Conservation (phyloP, 1,139 yeast species). For the Hyphopichia wangnamkhiaoensis region DNA sequence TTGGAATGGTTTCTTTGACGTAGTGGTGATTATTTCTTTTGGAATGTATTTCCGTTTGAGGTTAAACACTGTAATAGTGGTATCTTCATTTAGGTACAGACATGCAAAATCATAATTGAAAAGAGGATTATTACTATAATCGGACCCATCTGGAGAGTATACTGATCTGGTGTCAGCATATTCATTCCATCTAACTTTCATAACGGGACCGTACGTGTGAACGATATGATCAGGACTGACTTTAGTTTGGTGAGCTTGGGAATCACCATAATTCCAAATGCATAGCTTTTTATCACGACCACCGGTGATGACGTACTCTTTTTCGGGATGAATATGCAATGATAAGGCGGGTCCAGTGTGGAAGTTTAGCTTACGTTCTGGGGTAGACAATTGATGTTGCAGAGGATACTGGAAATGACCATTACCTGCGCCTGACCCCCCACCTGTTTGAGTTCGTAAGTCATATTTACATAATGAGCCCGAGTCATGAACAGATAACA, state of each 20-base stretch:
- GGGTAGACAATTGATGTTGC: slow-evolving; percentile 28
- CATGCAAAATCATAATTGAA: slow-evolving; percentile 70
- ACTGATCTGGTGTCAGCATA: slow-evolving; percentile 21
- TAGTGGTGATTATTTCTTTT: slow-evolving; percentile 59
- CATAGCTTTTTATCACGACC: slow-evolving; percentile 88
- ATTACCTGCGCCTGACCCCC: slow-evolving; percentile 8
- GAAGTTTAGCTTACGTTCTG: slow-evolving; percentile 78
- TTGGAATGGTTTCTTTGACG: slow-evolving; percentile 46
- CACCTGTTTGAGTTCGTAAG: slow-evolving; percentile 41
- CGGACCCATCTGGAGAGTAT: not conserved
- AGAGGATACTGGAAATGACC: slow-evolving; percentile 26
- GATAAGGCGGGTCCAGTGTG: slow-evolving; percentile 92
- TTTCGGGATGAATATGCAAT: slow-evolving; percentile 83
- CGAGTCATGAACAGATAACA: slow-evolving; percentile 75
- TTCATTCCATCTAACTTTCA: slow-evolving; percentile 69
- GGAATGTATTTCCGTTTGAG: slow-evolving; percentile 77
- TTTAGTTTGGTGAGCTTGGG: slow-evolving; percentile 30
- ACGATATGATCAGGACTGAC: slow-evolving; percentile 71
- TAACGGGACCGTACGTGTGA: slow-evolving; percentile 74
- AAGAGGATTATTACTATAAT: slow-evolving; percentile 17
- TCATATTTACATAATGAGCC: slow-evolving; percentile 90
- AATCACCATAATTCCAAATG: slow-evolving; percentile 64
- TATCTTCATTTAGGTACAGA: slow-evolving; percentile 75
- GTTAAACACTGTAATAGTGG: slow-evolving; percentile 72
- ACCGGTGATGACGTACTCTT: slow-evolving; percentile 83